Evolutionary conservation across 2,329 filamentous ascomycete species (phyloP), one percentile per base, ranked within the genome.

Genomic region (Fusarium fujikuroi): DNA sequence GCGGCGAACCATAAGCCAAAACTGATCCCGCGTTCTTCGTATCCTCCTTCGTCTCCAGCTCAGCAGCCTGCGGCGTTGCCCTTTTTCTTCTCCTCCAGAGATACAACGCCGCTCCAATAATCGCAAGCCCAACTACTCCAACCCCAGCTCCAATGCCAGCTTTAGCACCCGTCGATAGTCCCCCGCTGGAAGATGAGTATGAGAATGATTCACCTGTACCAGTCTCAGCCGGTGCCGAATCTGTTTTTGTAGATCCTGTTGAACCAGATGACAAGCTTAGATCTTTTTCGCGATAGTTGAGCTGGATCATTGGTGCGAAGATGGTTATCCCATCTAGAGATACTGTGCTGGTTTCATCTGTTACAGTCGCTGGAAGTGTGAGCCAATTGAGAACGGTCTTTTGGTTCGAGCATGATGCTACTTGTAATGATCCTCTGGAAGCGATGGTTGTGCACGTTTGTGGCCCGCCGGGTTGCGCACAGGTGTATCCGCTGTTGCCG

Each of bases 241-340:
- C n/a, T 9, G 19, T 39, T 6, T 21, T 9, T 5, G 40, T 34
- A 6, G 47, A 34, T 39, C 32, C n/a, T 12, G 32, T 39, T 1
- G 43, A 23, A 5, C 40, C 44, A 3, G 23, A 28, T 11, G 36
- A 56, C 3, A 46, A 9, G 0, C 40, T 16, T 2, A 44, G 8
- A 21, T 56, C 25, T 4, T n/a, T 36, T 8, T 40, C 42, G 7
- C 14, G 14, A 19, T 52, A 15, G 16, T 54, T 62, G 18, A 64
- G 40, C 21, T 67, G 62, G 10, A 67, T 46, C 64, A 67, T 66
- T 4, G 64, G 62, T 9, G 64, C 64, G 3, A 37, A 43, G 1
- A 66, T 7, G 2, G 62, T 60, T 3, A 66, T 23, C 4, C 15
- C 34, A 0, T 42, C 23, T 0, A 50, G 3, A 8, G 40, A 43